Evolutionary conservation across 805 yeast genomes (phyloP), one percentile per base, ranked within the genome.

Genomic region (Kodamaea restingae): DNA sequence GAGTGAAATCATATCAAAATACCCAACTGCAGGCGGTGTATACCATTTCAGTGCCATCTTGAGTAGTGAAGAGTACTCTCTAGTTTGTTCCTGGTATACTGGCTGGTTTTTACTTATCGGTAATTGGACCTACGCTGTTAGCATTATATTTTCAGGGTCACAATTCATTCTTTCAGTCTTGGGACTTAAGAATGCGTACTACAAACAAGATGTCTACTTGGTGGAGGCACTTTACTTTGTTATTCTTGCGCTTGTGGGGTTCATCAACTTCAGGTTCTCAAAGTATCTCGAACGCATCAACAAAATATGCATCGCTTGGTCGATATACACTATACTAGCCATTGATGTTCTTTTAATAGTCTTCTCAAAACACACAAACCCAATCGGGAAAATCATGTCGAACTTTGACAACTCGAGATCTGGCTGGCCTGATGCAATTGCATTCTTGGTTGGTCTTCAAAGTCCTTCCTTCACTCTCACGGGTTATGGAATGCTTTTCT

Each of bases 401-500:
- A 71, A 71, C 48, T 84, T 84, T 53, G 88, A 84, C 57, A 82
- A 81, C 37, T 64, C 80, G 7, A 58, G 87, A 36, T 80, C 88
- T 4, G 95, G 93, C 3, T 84, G 88, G 83, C 82, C 86, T 12
- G 73, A 69, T 35, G 71, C 77, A 1, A 50, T 85, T 44, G 87
- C 93, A 2, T 85, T 85, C 45, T 61, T 86, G 37, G 77, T 86
- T 32, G 93, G 93, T 0, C 73, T 86, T 42, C 88, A 83, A 58
- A 83, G 85, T 45, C 80, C 88, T 1, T 79, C 84, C 22, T 83
- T 84, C 60, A 84, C 91, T 15, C 67, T 85, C 53, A 86, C 85
- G 43, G 95, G 93, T 0, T 86, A 83, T 58, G 91, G 91, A 18
- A 79, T 85, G 76, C 67, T 86, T 18, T 84, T 87, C 14, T 80